Conservation (phyloP, 2,329 filamentous ascomycete genomes). For the Xylariaceae sp. region DNA sequence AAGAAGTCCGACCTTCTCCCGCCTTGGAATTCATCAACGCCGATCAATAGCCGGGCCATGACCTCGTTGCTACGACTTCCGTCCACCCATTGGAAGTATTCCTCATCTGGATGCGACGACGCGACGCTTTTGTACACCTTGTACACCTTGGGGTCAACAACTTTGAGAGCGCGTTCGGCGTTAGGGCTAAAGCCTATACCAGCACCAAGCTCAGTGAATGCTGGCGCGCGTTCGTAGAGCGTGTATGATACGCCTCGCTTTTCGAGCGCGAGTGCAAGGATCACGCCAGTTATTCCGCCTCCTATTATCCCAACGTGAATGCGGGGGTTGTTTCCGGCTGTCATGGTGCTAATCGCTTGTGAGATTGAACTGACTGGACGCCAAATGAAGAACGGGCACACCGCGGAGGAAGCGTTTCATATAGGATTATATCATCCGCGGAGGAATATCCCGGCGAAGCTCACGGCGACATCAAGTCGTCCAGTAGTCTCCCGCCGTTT, state of each 20-base stretch:
- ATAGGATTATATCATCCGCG: no score
- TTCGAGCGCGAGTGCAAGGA: slow-evolving; percentile 44
- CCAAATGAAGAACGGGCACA: no score
- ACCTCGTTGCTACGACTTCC: slow-evolving; percentile 30
- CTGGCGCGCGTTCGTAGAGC: slow-evolving; percentile 43
- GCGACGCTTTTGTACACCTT: slow-evolving; percentile 36
- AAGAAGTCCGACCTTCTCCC: slow-evolving; percentile 39
- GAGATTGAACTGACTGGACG: no score
- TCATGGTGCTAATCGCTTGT: no score
- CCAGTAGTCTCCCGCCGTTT: no score
- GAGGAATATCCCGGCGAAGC: no score
- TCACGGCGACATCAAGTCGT: no score
- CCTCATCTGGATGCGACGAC: slow-evolving; percentile 18
- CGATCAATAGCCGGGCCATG: slow-evolving; percentile 34
- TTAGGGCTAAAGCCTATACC: slow-evolving; percentile 52
- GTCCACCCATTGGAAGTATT: slow-evolving; percentile 43
- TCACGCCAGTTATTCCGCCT: slow-evolving; percentile 48
- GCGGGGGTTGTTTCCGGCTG: neutral
- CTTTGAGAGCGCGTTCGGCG: slow-evolving; percentile 42
- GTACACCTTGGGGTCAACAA: slow-evolving; percentile 33
- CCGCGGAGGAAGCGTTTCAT: no score
- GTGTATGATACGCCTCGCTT: slow-evolving; percentile 39
- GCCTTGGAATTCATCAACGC: slow-evolving; percentile 40
- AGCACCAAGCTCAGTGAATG: slow-evolving; percentile 45
- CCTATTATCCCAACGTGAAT: slow-evolving; percentile 45